Evolutionary conservation across 2,329 filamentous ascomycete genomes (phyloP), one percentile per base, ranked within the genome.

Genomic region (Diplodia intermedia): DNA sequence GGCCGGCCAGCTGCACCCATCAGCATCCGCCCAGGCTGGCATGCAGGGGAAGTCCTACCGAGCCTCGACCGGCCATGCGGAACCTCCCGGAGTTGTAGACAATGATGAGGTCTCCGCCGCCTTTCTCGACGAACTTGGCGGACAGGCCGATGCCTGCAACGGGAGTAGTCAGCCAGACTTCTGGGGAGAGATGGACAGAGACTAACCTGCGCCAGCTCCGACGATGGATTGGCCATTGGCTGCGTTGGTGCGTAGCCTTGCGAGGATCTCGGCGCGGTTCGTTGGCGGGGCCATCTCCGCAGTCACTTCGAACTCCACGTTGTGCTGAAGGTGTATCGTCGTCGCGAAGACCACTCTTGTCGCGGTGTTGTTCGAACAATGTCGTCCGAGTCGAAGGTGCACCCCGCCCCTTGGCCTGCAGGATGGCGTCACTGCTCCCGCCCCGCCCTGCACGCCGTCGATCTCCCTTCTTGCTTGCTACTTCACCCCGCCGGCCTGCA

Each of bases 1-100:
- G 77, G 0, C 90, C 90, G 0, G 90, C 89, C 12, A 91, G 78
- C 66, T 67, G 6, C 23, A 33, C 36, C n/a, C 26, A 23, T 9
- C 36, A 40, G 5, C 47, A 43, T 50, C 33, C 54, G 15, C 20
- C 18, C 18, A 36, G 11, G 33, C 33, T 36, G 33, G 9, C 3
- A 33, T n/a, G 11, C 26, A 20, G 62, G 23, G 15, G 20, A 36
- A 26, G 43, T 12, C 12, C 66, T 47, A 67, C 66, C 0, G 88
- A 91, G 0, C 90, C 90, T 52, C 87, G 82, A 0, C 90, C 90
- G 0, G 89, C 89, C 90, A 92, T 92, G 11, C 90, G 86, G 75
- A 89, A 92, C 4, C 89, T 85, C 0, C 90, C 90, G 47, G 86
- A 89, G 77, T 91, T 91, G 81, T 91, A 91, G 72, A 91, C 85